Evolutionary conservation across 805 yeast species (phyloP), one percentile per base, ranked within the genome.

Genomic region (Candida quercuum): DNA sequence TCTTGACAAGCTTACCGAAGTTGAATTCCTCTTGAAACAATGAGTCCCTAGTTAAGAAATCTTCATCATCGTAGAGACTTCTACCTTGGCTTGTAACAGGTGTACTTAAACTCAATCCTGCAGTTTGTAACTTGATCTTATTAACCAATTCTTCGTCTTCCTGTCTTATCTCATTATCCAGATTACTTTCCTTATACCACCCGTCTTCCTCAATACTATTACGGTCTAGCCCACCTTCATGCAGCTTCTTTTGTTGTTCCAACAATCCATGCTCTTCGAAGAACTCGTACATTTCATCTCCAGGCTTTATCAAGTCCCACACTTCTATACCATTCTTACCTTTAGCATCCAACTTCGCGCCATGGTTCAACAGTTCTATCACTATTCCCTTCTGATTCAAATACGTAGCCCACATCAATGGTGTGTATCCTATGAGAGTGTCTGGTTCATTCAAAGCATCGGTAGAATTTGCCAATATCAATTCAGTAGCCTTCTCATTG

Each of bases 381-480:
- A 76, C 78, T 32, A 81, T 67, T 11, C 70, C 67, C 41, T 72
- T 57, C 37, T 76, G 74, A 37, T 77, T 72, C 46, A 80, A 67
- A 47, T 78, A 72, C 3, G 86, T 76, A 1, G 94, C 89, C 95
- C 95, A 86, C 93, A 85, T 86, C 32, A 85, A 58, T 10, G 96
- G 86, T 0, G 86, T 72, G 57, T 76, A 78, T 3, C 73, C 67
- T 18, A 73, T 54, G 17, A 74, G 38, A 2, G 67, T 60, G 47
- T 81, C 89, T 8, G 58, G 50, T 26, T 62, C 47, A 48, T 79
- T 78, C 7, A 74, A 67, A 47, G 75, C 76, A 6, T 66, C 74
- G 12, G 57, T 50, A 30, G 67, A 62, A 19, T 60, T 57, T 5
- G 45, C 36, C 17, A 65, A 47, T 16, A 80, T 54, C 1, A 78